Evolutionary conservation across 371 early-diverging fungal species (phyloP), one percentile per base, ranked within the genome.

Genomic region (Mortierella polycephala): DNA sequence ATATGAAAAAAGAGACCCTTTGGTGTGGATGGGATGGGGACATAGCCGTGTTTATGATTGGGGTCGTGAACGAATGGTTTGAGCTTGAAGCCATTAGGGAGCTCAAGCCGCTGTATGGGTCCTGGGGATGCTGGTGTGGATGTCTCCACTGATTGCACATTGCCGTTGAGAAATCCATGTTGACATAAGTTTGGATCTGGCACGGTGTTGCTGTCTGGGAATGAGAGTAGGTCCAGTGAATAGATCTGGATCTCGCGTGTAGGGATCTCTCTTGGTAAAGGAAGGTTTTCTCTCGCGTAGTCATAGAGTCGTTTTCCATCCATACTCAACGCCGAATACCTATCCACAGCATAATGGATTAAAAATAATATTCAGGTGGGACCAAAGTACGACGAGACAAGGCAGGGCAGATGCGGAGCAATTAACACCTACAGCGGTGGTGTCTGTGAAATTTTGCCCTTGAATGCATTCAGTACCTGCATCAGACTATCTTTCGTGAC

Each of bases 281-380:
- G 45, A 11, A 71, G 30, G 2, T 83, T 84, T 20, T 72, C 67
- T 14, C 88, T 81, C 4, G 88, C 88, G 62, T 88, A 89, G 50
- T 89, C 87, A 63, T 89, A 89, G 20, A 89, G 64, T n/a, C 87
- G 64, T 60, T 85, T 85, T 12, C 90, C 90, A 47, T 89, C 83
- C 54, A 89, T 75, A 21, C 63, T 75, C 42, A 87, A 49, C 0
- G 90, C 90, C 21, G 89, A 89, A 68, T 82, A 85, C 57, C 85
- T 85, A 67, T 41, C 8, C 30, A 30, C 30, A 30, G 30, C 30
- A 30, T 30, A 30, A 30, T 30, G 1, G 30, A 30, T 30, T 30
- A 30, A 30, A 30, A 30, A 30, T 4, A 30, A 30, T 30, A 4
- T 30, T 30, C 30, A 30, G 30, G 30, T 30, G 30, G 30, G 20